Percentiles rank a stretch among this genome's conserved stretches.
These are phyloP conservation scores for Colletotrichum sp. DNA, from an alignment of 2,329 filamentous ascomycete species.

Conservation along the genomic window DNA sequence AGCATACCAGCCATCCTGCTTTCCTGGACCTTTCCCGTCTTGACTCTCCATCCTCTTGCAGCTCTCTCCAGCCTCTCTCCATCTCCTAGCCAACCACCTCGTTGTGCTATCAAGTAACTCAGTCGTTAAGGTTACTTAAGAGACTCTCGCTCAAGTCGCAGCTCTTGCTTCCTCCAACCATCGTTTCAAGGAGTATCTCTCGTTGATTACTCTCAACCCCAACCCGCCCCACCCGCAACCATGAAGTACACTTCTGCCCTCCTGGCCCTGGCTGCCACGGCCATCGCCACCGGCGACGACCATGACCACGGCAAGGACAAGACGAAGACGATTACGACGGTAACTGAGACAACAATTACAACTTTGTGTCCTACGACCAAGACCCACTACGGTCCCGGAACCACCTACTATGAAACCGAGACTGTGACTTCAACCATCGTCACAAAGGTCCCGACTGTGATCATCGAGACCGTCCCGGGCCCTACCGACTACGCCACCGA, in stretches of 20 bases:
- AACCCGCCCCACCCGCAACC: not conserved
- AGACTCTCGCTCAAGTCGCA: conserved; percentile 18
- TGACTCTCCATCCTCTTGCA: not conserved
- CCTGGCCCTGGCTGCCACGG: conserved; percentile 13
- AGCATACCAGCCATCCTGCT: conserved; percentile 19
- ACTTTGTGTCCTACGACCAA: conserved; percentile 12
- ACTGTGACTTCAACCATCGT: conserved; percentile 32
- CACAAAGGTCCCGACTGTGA: conserved; percentile 34
- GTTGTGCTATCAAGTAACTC: conserved; percentile 17
- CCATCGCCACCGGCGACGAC: conserved; percentile 10
- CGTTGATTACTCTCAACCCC: not conserved
- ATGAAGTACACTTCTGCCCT: conserved; percentile 20
- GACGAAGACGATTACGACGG: conserved; percentile 10
- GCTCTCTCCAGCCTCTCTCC: conserved; percentile 12
- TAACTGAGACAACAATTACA: not conserved
- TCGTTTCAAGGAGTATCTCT: conserved; percentile 7
- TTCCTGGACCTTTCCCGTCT: not conserved
- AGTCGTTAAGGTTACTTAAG: conserved; percentile 25
- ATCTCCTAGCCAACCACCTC: conserved; percentile 16
- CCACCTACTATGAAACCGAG: conserved; percentile 27
- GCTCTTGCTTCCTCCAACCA: not conserved
- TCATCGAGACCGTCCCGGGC: conserved; percentile 37
- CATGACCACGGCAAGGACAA: conserved; percentile 14
- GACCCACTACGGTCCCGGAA: conserved; percentile 24
- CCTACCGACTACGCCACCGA: conserved; percentile 37